phyloP scores from a whole-genome alignment of 2,329 filamentous ascomycete genomes.

The Aureobasidium pullulans region DNA sequence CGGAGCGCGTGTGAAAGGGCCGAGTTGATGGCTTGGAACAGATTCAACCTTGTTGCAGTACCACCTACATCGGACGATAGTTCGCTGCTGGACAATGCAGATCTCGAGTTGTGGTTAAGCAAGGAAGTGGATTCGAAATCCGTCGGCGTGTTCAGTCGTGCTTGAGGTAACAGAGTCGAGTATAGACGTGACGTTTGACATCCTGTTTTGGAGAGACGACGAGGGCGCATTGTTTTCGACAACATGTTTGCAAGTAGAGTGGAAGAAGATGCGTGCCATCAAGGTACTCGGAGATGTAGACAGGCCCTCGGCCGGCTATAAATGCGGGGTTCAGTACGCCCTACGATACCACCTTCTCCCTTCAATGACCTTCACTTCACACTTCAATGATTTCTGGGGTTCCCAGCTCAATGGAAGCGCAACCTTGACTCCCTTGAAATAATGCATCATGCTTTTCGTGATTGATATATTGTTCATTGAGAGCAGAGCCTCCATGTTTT shows the following conservation, averaged over 20 bases:
- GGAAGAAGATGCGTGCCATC: neutral
- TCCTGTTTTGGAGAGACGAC: neutral
- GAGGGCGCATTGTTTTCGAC: neutral
- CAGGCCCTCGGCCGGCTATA: neutral
- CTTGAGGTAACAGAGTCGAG: conserved; percentile 42
- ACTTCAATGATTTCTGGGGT: too few species aligned
- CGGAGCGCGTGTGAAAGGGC: conserved; percentile 76
- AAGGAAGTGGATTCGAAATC: conserved; percentile 80
- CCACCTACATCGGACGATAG: conserved; percentile 44
- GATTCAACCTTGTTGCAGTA: conserved; percentile 77
- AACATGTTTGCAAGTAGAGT: neutral
- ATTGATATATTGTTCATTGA: too few species aligned
- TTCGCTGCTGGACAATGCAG: conserved; percentile 63
- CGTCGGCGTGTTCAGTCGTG: conserved; percentile 72
- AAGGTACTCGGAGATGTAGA: neutral
- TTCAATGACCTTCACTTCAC: too few species aligned
- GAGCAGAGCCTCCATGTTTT: too few species aligned
- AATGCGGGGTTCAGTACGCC: neutral
- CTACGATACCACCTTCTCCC: neutral
- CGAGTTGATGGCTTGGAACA: conserved; percentile 90
- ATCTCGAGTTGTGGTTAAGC: conserved; percentile 69
- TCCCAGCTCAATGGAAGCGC: too few species aligned
- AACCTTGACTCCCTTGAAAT: too few species aligned
- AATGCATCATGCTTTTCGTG: too few species aligned
- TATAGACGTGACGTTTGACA: conserved; percentile 29